Conservation (phyloP, 305 asterid genomes). For the Fraxinus nigra region DNA sequence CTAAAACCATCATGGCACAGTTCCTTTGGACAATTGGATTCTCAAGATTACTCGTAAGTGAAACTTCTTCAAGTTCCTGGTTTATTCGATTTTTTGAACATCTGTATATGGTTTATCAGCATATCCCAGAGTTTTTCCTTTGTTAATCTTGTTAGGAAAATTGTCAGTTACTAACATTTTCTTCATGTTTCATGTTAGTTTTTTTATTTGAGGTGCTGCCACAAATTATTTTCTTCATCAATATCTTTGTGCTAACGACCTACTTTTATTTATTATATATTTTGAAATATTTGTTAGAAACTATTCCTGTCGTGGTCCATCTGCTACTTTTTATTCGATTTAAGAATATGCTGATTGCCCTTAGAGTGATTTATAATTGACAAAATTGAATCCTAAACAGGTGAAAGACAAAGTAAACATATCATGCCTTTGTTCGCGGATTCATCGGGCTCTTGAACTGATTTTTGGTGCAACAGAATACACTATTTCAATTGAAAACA, state of each 20-base stretch:
- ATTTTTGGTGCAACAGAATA: conserved; percentile 96
- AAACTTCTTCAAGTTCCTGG: too few species aligned
- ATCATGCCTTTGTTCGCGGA: conserved; percentile 92
- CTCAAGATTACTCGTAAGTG: too few species aligned
- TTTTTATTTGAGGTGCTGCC: not conserved
- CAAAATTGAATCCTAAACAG: conserved; percentile 30
- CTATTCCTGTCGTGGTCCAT: not conserved
- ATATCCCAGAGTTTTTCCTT: not conserved
- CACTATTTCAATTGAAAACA: too few species aligned
- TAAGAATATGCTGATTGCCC: not conserved
- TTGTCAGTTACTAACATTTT: not conserved
- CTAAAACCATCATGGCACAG: too few species aligned
- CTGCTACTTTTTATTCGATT: not conserved
- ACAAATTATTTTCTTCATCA: not conserved
- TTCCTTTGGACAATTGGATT: too few species aligned
- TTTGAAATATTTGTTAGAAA: not conserved
- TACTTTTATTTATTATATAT: not conserved
- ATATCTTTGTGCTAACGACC: not conserved
- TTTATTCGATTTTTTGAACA: too few species aligned
- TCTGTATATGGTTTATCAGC: not conserved
- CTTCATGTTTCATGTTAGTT: not conserved
- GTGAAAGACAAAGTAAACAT: conserved; percentile 89
- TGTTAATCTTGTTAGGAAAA: not conserved
- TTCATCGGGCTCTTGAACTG: conserved; percentile 95
- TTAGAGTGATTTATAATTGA: not conserved